Percentiles rank a stretch among this genome's conserved stretches.
Evolutionary conservation across 345 rosid genomes (phyloP).

Genomic region (Hypericum perforatum): DNA sequence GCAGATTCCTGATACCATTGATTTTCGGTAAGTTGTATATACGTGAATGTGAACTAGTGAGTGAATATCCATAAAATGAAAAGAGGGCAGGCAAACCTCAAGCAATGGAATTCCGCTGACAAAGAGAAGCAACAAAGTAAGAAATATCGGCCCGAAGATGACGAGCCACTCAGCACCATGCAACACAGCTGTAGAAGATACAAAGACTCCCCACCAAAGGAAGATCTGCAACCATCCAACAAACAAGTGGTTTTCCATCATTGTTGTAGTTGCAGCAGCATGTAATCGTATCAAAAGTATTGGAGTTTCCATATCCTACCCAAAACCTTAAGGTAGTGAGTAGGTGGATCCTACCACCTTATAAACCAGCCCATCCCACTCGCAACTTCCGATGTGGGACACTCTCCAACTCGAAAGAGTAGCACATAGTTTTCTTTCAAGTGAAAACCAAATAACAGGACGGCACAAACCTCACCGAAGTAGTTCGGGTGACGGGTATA

Average conservation of each 20-base stretch:
- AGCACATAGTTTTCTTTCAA: too few species aligned
- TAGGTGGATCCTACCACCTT: too few species aligned
- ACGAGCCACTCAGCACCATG: slow-evolving; percentile 80
- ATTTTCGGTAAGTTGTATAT: background rate
- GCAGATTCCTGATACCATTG: slow-evolving; percentile 55
- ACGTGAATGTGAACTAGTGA: background rate
- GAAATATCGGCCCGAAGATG: slow-evolving; percentile 69
- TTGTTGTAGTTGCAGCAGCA: too few species aligned
- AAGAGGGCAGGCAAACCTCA: slow-evolving; percentile 42
- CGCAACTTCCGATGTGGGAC: too few species aligned
- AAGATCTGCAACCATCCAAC: slow-evolving; percentile 35
- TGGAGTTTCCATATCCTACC: too few species aligned
- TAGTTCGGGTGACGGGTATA: slow-evolving; percentile 88
- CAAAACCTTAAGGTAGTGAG: too few species aligned
- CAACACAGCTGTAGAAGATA: slow-evolving; percentile 64
- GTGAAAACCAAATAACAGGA: too few species aligned
- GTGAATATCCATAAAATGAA: background rate
- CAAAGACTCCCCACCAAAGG: slow-evolving; percentile 90
- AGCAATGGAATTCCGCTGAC: slow-evolving; percentile 87
- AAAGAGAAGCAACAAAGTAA: slow-evolving; percentile 72
- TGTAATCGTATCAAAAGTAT: too few species aligned
- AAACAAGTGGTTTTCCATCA: too few species aligned
- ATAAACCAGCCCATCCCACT: too few species aligned
- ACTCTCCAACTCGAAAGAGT: too few species aligned
- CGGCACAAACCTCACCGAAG: slow-evolving; percentile 70